phyloP scores from a whole-genome alignment of 2,329 filamentous ascomycete genomes.

The Fusarium liriodendri region DNA sequence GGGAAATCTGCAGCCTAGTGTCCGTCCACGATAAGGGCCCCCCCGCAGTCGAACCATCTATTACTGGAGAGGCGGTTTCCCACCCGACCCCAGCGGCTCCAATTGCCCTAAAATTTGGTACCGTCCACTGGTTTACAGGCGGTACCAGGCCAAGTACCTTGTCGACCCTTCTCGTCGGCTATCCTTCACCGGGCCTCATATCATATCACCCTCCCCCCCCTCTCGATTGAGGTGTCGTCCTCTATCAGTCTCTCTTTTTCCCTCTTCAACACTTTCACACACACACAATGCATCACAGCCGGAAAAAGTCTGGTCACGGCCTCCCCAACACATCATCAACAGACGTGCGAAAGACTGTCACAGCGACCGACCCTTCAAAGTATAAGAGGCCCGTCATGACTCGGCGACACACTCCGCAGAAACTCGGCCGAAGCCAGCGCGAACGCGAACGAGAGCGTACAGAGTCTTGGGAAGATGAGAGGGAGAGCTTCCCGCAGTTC shows the following conservation, averaged over 20 bases:
- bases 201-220: conserved; percentile 37
- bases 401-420: conserved; percentile 59
- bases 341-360: conserved; percentile 64
- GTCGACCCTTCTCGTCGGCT: conserved; percentile 30
- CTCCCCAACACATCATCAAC: conserved; percentile 65
- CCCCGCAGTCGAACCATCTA: conserved; percentile 43
- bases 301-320: conserved; percentile 67
- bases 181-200: conserved; percentile 33
- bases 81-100: conserved; percentile 24
- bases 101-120: conserved; percentile 34
- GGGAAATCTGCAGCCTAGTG: conserved; percentile 36
- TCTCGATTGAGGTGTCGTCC: conserved; percentile 22
- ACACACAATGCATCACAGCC: conserved; percentile 64
- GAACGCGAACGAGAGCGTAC: conserved; percentile 64
- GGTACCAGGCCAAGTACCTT: conserved; percentile 29
- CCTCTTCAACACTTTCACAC: not conserved
- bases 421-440: conserved; percentile 62
- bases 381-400: conserved; percentile 60
- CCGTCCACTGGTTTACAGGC: conserved; percentile 36
- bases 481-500: conserved; percentile 73
- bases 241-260: conserved; percentile 20
- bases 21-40: conserved; percentile 30
- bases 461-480: conserved; percentile 66
- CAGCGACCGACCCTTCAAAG: conserved; percentile 58
- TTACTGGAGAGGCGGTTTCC: conserved; percentile 33